Conservation (phyloP, 345 rosid species). For the Aquilaria yunnanensis region DNA sequence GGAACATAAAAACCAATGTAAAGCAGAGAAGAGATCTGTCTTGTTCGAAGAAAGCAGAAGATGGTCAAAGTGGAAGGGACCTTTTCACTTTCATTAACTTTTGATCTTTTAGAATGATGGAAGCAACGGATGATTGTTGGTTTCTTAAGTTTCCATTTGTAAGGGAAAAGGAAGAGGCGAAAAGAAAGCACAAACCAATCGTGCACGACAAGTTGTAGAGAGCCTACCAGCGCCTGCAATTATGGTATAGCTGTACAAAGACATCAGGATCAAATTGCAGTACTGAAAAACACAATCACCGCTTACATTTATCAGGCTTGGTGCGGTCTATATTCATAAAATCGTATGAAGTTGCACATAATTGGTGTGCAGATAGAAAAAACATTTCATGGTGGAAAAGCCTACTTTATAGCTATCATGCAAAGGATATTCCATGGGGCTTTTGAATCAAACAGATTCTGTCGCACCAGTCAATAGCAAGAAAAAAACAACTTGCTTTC, state of each 20-base stretch:
- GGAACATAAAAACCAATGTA: slow-evolving; percentile 1
- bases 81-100: not conserved
- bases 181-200: not conserved
- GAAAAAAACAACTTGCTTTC: not conserved
- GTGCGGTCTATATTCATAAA: not conserved
- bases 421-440: slow-evolving; percentile 4
- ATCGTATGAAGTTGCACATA: not conserved
- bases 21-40: slow-evolving; percentile 4
- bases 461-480: slow-evolving; percentile 5
- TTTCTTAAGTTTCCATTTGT: not conserved
- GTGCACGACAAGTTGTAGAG: slow-evolving; percentile 3
- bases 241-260: too few species aligned
- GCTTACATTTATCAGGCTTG: too few species aligned
- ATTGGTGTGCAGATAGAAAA: not conserved
- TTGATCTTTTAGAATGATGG: slow-evolving; percentile 3
- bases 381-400: slow-evolving; percentile 7
- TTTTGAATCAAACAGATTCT: not conserved
- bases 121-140: slow-evolving; percentile 5
- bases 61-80: slow-evolving; percentile 8
- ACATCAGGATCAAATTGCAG: too few species aligned
- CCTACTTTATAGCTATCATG: not conserved
- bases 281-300: too few species aligned
- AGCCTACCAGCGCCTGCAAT: not conserved
- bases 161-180: slow-evolving; percentile 1
- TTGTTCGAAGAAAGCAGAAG: slow-evolving; percentile 8